phyloP scores from a whole-genome alignment of 257 asterid species.

The Solanum stenotomum region DNA sequence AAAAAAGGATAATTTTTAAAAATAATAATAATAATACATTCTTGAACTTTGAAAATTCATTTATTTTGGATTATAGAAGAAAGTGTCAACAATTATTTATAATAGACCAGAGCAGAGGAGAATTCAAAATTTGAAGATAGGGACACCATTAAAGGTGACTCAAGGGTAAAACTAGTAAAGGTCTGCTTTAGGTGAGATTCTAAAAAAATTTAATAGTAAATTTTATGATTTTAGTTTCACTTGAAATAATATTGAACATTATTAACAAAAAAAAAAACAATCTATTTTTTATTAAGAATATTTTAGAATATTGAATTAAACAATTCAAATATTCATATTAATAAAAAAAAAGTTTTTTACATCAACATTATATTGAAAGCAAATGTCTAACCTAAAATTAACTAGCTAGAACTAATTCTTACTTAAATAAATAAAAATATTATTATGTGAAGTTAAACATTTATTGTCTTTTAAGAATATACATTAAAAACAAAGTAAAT shows the following conservation, averaged over 20 bases:
- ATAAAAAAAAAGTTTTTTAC: background rate
- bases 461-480: background rate
- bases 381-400: background rate
- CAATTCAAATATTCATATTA: background rate
- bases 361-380: background rate
- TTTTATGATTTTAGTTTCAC: background rate
- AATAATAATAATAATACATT: no score
- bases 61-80: background rate
- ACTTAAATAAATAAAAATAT: no score
- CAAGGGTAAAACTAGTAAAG: background rate
- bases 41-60: background rate
- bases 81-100: background rate
- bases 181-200: background rate
- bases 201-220: no score
- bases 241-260: background rate
- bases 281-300: no score
- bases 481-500: no score
- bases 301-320: background rate
- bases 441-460: no score
- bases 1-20: no score
- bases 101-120: background rate
- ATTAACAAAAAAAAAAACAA: no score
- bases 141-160: background rate
- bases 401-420: background rate
- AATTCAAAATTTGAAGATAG: no score